Evolutionary conservation across 306 rosid genomes (phyloP).

Genomic region (Prunus dulcis): DNA sequence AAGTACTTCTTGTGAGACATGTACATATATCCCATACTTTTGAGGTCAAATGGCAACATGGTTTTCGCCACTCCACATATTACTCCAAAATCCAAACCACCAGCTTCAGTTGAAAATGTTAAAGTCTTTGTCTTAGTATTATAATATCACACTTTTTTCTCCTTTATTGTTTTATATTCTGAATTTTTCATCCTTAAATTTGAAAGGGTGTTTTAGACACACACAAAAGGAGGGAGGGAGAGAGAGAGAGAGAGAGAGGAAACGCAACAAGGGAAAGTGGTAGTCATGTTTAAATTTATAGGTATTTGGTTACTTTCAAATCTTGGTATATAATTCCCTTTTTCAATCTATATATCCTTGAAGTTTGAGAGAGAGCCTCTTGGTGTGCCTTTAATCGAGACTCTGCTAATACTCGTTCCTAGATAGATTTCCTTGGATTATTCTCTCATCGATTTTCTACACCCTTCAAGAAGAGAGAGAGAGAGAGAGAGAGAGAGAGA

Average conservation of each 20-base stretch:
- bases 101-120: slow-evolving; percentile 17
- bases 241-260: background rate
- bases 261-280: slow-evolving; percentile 27
- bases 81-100: slow-evolving; percentile 17
- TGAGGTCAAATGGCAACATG: slow-evolving; percentile 38
- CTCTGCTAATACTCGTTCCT: slow-evolving; percentile 3
- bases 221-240: background rate
- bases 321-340: background rate
- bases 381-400: slow-evolving; percentile 13
- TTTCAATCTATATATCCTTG: slow-evolving; percentile 16
- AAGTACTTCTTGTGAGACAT: slow-evolving; percentile 30
- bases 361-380: slow-evolving; percentile 15
- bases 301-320: slow-evolving; percentile 35
- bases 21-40: slow-evolving; percentile 39
- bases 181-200: background rate
- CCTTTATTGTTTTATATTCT: too few relatives aligned
- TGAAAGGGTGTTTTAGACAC: background rate
- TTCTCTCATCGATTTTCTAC: slow-evolving; percentile 13
- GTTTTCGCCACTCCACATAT: slow-evolving; percentile 11
- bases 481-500: slow-evolving; percentile 12
- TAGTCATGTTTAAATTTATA: slow-evolving; percentile 19
- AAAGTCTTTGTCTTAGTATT: background rate
- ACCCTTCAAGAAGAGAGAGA: slow-evolving; percentile 14
- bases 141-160: too few relatives aligned
- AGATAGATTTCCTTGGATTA: slow-evolving; percentile 8